Percentiles rank a stretch among this genome's conserved stretches.
These are phyloP conservation scores for Suillus fuscotomentosus DNA, from an alignment of 768 basidiomycete genomes.

Conservation along the genomic window DNA sequence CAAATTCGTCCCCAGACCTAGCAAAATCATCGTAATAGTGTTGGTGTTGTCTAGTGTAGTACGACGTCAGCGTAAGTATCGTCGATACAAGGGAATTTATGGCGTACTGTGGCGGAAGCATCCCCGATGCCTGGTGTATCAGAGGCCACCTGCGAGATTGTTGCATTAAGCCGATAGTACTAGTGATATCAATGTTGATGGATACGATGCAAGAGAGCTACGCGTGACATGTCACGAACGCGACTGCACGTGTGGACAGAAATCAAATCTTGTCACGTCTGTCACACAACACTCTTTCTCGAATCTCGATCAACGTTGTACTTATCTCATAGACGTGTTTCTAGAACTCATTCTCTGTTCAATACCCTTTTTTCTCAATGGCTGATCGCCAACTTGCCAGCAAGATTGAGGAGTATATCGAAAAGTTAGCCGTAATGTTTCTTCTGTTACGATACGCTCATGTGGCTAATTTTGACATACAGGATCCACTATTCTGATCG, in stretches of 20 bases:
- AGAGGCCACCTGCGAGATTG: neutral
- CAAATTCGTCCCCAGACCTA: slow-evolving; percentile 11
- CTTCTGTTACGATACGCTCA: slow-evolving; percentile 16
- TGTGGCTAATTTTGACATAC: slow-evolving; percentile 10
- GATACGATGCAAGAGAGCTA: neutral
- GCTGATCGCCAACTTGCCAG: slow-evolving; percentile 39
- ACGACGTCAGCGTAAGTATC: neutral
- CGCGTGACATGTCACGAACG: slow-evolving; percentile 26
- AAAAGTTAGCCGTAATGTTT: slow-evolving; percentile 52
- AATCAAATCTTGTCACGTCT: slow-evolving; percentile 7
- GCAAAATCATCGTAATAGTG: slow-evolving; percentile 2
- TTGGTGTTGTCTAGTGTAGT: slow-evolving; percentile 7
- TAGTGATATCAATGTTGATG: neutral
- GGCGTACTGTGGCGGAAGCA: neutral
- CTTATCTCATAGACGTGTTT: slow-evolving; percentile 1
- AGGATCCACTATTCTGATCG: slow-evolving; percentile 92
- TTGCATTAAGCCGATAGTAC: neutral
- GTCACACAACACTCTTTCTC: neutral
- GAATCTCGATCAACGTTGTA: slow-evolving; percentile 1
- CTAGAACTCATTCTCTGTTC: slow-evolving; percentile 4
- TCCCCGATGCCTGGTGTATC: neutral
- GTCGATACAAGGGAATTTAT: neutral
- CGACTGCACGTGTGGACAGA: slow-evolving; percentile 24
- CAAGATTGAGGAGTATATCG: slow-evolving; percentile 75
- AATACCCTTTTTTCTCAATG: slow-evolving; percentile 16